phyloP scores from a whole-genome alignment of 2,329 filamentous ascomycete genomes.

The Talaromyces sp. region DNA sequence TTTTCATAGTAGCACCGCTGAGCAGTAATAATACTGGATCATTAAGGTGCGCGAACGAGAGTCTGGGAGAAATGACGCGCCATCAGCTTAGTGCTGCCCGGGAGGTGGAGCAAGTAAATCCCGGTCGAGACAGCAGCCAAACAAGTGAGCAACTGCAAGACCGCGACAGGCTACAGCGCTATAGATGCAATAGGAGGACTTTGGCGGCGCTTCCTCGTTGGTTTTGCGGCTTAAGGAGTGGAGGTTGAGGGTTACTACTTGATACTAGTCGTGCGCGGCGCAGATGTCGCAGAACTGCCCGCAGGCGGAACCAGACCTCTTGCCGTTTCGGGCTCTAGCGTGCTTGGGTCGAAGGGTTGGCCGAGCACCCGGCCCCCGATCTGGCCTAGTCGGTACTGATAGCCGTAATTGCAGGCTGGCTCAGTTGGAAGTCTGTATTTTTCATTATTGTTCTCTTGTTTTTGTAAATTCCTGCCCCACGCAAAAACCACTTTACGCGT shows the following conservation, averaged over 20 bases:
- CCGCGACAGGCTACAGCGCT: background rate
- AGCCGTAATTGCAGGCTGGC: background rate
- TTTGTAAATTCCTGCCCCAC: background rate
- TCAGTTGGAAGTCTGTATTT: background rate
- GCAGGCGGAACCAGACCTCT: conserved; percentile 2
- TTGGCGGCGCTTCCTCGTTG: background rate
- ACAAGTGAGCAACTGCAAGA: background rate
- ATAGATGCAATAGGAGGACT: background rate
- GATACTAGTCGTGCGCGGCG: background rate
- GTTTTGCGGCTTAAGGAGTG: conserved; percentile 4
- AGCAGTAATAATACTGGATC: background rate
- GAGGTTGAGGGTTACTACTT: background rate
- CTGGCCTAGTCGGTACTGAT: background rate
- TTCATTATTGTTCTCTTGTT: background rate
- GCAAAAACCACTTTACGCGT: conserved; percentile 32
- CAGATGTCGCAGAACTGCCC: background rate
- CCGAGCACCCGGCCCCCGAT: background rate
- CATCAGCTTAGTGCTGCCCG: background rate
- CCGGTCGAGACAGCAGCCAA: background rate
- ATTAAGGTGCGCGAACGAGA: background rate
- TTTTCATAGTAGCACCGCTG: background rate
- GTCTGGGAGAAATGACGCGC: background rate
- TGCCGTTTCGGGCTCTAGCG: background rate
- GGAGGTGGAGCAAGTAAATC: background rate
- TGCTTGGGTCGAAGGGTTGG: background rate